phyloP scores from a whole-genome alignment of 306 rosid species.

The Dalbergia cultrata region DNA sequence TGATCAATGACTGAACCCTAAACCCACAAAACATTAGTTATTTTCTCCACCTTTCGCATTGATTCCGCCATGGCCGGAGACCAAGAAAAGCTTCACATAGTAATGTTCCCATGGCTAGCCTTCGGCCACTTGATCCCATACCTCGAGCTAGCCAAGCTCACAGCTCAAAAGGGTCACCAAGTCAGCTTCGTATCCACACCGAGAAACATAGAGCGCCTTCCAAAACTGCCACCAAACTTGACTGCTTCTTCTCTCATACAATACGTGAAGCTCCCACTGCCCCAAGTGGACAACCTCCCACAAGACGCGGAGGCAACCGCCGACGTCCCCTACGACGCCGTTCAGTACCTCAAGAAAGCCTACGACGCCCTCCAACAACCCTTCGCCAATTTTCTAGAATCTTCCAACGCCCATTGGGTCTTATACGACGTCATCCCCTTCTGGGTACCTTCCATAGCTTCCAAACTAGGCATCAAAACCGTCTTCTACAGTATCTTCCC shows the following conservation, averaged over 20 bases:
- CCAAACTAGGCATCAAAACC: slow-evolving; percentile 34
- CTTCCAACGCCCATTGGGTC: slow-evolving; percentile 57
- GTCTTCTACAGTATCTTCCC: slow-evolving; percentile 45
- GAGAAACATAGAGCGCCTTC: slow-evolving; percentile 67
- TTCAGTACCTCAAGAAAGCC: slow-evolving; percentile 54
- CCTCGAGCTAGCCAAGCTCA: slow-evolving; percentile 58
- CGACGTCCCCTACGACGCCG: slow-evolving; percentile 49
- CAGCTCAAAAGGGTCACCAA: slow-evolving; percentile 62
- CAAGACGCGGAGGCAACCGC: slow-evolving; percentile 58
- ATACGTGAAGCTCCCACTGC: slow-evolving; percentile 56
- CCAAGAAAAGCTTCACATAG: slow-evolving; percentile 54
- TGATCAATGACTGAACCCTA: too few species aligned
- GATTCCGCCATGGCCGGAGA: slow-evolving; percentile 5
- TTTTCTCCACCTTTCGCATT: too few species aligned
- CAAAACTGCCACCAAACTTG: slow-evolving; percentile 41
- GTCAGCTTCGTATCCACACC: slow-evolving; percentile 67
- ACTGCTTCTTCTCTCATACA: slow-evolving; percentile 20
- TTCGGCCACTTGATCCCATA: slow-evolving; percentile 64
- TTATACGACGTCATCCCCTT: slow-evolving; percentile 48
- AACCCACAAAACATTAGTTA: too few species aligned
- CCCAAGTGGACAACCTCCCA: slow-evolving; percentile 47
- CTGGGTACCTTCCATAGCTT: slow-evolving; percentile 48
- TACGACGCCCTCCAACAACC: slow-evolving; percentile 51
- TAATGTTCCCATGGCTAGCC: slow-evolving; percentile 67
- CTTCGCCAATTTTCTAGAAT: slow-evolving; percentile 37